These are phyloP conservation scores for Malus fusca DNA, from an alignment of 306 rosid genomes.

Conservation along the genomic window DNA sequence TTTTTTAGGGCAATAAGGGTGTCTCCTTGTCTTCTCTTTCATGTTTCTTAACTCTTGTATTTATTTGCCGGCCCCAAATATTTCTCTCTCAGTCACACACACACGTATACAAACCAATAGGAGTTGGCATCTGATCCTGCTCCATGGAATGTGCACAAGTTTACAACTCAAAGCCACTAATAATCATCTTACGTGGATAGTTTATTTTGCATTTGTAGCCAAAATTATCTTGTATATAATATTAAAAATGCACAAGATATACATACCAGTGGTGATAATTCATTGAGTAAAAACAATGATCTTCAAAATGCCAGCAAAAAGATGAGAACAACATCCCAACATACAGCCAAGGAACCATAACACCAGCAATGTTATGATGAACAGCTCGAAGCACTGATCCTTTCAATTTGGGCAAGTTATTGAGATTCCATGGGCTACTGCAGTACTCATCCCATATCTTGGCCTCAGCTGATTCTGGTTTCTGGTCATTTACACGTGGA, in stretches of 20 bases:
- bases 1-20: not conserved
- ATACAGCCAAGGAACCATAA: conserved; percentile 98
- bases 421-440: conserved; percentile 90
- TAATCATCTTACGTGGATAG: not conserved
- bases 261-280: conserved; percentile 95
- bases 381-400: conserved; percentile 88
- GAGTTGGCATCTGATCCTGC: not conserved
- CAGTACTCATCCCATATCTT: conserved; percentile 78
- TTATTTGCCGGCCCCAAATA: not conserved
- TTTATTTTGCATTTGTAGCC: not conserved
- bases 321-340: conserved; percentile 98
- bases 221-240: not conserved
- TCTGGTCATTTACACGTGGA: conserved; percentile 59
- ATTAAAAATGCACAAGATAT: not conserved
- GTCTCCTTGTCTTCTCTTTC: not conserved
- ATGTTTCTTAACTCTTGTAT: not conserved
- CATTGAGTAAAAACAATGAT: conserved; percentile 96
- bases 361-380: conserved; percentile 92
- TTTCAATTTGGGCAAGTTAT: conserved; percentile 87
- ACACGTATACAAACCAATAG: not conserved
- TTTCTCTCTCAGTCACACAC: not conserved
- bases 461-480: conserved; percentile 54
- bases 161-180: not conserved
- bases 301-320: conserved; percentile 99
- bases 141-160: not conserved